Evolutionary conservation across 2,329 filamentous ascomycete species (phyloP), one percentile per base, ranked within the genome.

Genomic region (Metarhizium brunneum): DNA sequence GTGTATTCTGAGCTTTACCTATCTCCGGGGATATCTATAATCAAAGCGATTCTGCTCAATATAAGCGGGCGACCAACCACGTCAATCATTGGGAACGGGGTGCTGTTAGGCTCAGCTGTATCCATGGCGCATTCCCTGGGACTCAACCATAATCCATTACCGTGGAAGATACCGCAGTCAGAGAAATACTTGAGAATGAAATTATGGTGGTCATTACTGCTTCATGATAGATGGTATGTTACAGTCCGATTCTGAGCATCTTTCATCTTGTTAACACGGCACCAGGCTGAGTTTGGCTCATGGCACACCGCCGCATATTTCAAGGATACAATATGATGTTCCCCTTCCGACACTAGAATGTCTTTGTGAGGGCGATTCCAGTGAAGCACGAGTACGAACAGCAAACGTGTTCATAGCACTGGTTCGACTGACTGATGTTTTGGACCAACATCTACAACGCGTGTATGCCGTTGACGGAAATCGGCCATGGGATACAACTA

Each of bases 161-260:
- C 25, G 3, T 25, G 25, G 25, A 25, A 25, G 25, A 25, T 25
- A 25, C 25, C 25, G 25, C 25, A 69, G 3, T 62, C 71, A 0
- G 79, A 83, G 59, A 82, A 82, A 62, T 65, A 69, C 11, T 59
- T 81, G 5, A 65, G 80, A 29, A 76, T 81, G 60, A 71, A 75
- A 53, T 75, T 82, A 2, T 83, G 81, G 81, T 82, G 80, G 80
- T 70, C 73, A 8, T 63, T 83, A 0, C 60, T 80, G 14, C 69
- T 83, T 10, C 74, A 81, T 52, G 80, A 84, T 61, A 71, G 75
- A 53, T 83, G 81, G 80, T 80, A 66, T 53, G 67, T 61, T 10
- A 25, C 5, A 30, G 2, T n/a, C 16, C 3, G 2, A 14, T 18
- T 6, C 6, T 43, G 11, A 2, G 40, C 3, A 3, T 18, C 40